Evolutionary conservation across 192 early-diverging fungal genomes (phyloP).

Genomic region (Coemansia sp.): DNA sequence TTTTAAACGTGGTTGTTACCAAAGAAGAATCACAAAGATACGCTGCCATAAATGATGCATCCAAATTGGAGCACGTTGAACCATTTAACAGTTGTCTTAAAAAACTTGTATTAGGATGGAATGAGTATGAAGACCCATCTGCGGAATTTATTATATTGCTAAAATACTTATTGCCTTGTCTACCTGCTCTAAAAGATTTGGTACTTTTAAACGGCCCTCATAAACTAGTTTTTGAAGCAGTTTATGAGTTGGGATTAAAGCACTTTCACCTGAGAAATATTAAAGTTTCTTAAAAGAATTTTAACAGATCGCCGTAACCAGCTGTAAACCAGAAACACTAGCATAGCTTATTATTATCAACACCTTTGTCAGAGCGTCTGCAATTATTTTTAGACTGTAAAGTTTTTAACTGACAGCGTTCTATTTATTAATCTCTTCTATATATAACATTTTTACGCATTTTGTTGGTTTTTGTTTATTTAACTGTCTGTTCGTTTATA

Average conservation of each 20-base stretch:
- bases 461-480: no score
- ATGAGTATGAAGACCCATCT: not conserved
- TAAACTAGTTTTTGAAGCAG: not conserved
- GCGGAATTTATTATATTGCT: not conserved
- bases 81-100: not conserved
- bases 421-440: no score
- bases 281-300: no score
- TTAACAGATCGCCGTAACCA: no score
- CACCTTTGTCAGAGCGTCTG: no score
- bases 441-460: no score
- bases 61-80: not conserved
- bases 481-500: no score
- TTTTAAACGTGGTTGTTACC: not conserved
- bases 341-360: no score
- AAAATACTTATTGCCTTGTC: not conserved
- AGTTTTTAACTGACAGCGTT: no score
- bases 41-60: not conserved
- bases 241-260: not conserved
- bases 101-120: not conserved
- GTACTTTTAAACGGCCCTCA: not conserved
- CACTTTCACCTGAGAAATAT: not conserved
- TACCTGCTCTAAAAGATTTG: not conserved
- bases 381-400: no score
- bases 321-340: no score
- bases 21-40: not conserved